These are phyloP conservation scores for Allium fistulosum DNA, from an alignment of 106 monocot species.

Conservation along the genomic window DNA sequence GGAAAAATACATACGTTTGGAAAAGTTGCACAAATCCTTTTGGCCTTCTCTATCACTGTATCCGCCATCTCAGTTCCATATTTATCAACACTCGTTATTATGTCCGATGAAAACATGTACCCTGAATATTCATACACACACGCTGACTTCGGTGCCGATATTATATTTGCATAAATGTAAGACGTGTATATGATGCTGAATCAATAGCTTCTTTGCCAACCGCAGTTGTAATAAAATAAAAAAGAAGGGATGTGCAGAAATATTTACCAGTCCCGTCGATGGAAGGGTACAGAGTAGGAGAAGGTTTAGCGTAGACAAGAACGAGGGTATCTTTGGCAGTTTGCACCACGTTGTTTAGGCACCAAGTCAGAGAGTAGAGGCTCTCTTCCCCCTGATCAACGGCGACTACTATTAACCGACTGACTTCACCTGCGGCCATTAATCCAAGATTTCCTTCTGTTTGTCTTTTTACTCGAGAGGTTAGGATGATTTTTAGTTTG, in stretches of 20 bases:
- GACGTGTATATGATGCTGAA: no score
- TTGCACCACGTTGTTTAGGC: constrained; percentile 32
- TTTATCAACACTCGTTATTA: constrained; percentile 25
- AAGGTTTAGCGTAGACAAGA: constrained; percentile 33
- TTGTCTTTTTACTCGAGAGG: no score
- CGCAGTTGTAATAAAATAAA: no score
- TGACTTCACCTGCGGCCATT: neutral
- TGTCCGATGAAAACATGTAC: constrained; percentile 34
- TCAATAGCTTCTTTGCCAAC: no score
- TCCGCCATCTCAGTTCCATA: constrained; percentile 22
- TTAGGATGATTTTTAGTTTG: no score
- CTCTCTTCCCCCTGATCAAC: constrained; percentile 55
- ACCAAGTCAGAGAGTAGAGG: constrained; percentile 45
- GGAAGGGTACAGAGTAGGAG: constrained; percentile 21
- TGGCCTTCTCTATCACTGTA: constrained; percentile 27
- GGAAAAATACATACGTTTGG: constrained; percentile 6
- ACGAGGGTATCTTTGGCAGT: constrained; percentile 20
- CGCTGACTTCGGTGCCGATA: no score
- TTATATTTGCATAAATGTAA: no score
- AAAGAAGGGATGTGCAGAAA: no score
- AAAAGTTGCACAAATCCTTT: constrained; percentile 13
- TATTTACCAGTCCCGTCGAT: constrained; percentile 34
- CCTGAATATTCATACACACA: constrained; percentile 11
- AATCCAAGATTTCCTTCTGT: no score
- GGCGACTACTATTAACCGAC: constrained; percentile 34